Base-by-base conservation (phyloP, 177 flowering plant genomes). In the Tripterygium wilfordii region DNA sequence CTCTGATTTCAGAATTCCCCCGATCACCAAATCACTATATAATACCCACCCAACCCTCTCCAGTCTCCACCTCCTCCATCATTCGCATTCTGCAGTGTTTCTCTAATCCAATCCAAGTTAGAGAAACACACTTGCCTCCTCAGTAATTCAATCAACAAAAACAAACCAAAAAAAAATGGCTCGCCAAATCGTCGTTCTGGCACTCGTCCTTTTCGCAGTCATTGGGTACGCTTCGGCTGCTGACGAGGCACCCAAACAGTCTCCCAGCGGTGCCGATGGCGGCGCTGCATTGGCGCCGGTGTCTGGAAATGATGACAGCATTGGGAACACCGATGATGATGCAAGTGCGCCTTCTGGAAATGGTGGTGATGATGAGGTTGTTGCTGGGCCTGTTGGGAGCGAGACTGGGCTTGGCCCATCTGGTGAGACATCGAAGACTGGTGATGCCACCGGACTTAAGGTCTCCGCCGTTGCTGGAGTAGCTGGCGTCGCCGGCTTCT, bases 151-250 rank as follows among this genome's bases (percentile, higher is more conserved):
- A 19, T 30, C 27, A 18, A 33, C 2, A 16, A 1, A n/a, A n/a
- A 12, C 1, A 31, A 40, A 1, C 3, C 32, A 54, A 50, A 7
- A 41, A 35, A 50, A 26, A 27, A 75, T 75, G 76, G 79, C 77
- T 15, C 58, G 61, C 16, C 40, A 53, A 36, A 1, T 64, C 5
- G 10, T 67, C 2, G 36, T 69, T 42, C 44, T 72, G 18, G 68
- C 61, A 12, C 56, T 69, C 9, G 42, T 67, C 33, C 41, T 68
- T 20, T 25, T 71, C 6, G 72, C 70, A 41, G 6, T 68, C 12
- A 15, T 57, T 13, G 69, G 71, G n/a, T n/a, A n/a, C n/a, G 8
- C 70, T 46, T 62, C 49, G 3, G 50, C 60, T 0, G 70, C 69
- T 0, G 62, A 38, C 28, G 55, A 13, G 5, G 13, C 53, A 7